These are phyloP conservation scores for Melanogaster broomeanus DNA, from an alignment of 768 basidiomycete genomes.

Conservation along the genomic window DNA sequence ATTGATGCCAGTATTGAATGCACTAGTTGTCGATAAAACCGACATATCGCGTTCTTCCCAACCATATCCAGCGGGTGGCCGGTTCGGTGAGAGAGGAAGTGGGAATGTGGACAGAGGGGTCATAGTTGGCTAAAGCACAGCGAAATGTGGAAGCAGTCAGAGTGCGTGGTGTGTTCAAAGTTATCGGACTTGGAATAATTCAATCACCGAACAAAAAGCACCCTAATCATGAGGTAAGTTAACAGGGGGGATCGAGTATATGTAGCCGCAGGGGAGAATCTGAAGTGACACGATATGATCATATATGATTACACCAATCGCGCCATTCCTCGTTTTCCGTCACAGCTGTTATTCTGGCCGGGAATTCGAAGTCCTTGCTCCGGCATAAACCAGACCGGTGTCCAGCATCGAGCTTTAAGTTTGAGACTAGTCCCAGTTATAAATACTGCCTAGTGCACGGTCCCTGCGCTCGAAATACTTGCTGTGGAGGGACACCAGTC, in stretches of 20 bases:
- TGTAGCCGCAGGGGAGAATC: too few relatives aligned
- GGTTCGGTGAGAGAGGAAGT: neutral
- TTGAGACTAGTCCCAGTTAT: slow-evolving; percentile 14
- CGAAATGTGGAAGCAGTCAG: too few relatives aligned
- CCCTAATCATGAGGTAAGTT: too few relatives aligned
- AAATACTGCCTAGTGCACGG: too few relatives aligned
- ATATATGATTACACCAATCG: slow-evolving; percentile 7
- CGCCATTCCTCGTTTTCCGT: slow-evolving; percentile 6
- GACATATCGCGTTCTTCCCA: neutral
- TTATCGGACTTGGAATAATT: too few relatives aligned
- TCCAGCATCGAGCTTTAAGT: neutral
- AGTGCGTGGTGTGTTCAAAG: too few relatives aligned
- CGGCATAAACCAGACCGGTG: neutral
- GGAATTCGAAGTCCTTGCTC: neutral
- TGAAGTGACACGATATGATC: too few relatives aligned
- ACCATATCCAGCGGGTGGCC: neutral
- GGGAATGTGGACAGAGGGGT: neutral
- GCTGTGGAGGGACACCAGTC: slow-evolving; percentile 10
- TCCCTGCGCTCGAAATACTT: slow-evolving; percentile 4
- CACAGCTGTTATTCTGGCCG: neutral
- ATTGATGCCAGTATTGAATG: too few relatives aligned
- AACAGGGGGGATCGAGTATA: too few relatives aligned
- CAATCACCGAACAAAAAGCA: too few relatives aligned
- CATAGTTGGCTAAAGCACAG: too few relatives aligned
- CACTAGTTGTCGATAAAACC: too few relatives aligned